A percentile compares a stretch with the other conserved stretches of the same genome.
phyloP scores from a whole-genome alignment of 768 basidiomycete species.

The Xanthoconium stramineum region DNA sequence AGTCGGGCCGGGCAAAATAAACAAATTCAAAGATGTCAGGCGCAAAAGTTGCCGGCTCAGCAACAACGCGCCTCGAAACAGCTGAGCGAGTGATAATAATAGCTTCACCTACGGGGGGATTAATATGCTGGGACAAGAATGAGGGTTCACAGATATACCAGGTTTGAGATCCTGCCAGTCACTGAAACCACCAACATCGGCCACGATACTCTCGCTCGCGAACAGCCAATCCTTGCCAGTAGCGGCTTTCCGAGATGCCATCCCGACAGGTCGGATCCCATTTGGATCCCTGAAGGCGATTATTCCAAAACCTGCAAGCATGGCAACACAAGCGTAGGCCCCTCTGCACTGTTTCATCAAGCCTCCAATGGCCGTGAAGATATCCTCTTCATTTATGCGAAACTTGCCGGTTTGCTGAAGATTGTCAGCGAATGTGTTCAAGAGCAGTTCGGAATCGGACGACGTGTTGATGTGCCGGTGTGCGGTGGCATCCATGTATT shows the following conservation, averaged over 20 bases:
- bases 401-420: conserved; percentile 98
- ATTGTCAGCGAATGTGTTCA: conserved; percentile 97
- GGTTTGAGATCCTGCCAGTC: conserved; percentile 95
- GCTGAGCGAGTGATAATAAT: conserved; percentile 87
- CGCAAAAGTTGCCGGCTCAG: conserved; percentile 70
- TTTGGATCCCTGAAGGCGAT: conserved; percentile 98
- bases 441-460: conserved; percentile 93
- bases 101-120: conserved; percentile 69
- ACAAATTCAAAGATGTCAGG: conserved; percentile 99
- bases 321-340: conserved; percentile 96
- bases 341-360: conserved; percentile 88
- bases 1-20: conserved; percentile 97
- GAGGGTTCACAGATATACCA: conserved; percentile 44
- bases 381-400: conserved; percentile 99
- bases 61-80: conserved; percentile 73
- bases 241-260: conserved; percentile 63
- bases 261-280: conserved; percentile 91
- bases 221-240: conserved; percentile 82
- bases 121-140: background rate
- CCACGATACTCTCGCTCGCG: conserved; percentile 94
- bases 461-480: conserved; percentile 99
- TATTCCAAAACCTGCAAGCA: conserved; percentile 98
- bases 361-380: conserved; percentile 89
- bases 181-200: conserved; percentile 86
- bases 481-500: conserved; percentile 92